Evolutionary conservation across 2,329 filamentous ascomycete genomes (phyloP), one percentile per base, ranked within the genome.

Genomic region (Alternaria sp.): DNA sequence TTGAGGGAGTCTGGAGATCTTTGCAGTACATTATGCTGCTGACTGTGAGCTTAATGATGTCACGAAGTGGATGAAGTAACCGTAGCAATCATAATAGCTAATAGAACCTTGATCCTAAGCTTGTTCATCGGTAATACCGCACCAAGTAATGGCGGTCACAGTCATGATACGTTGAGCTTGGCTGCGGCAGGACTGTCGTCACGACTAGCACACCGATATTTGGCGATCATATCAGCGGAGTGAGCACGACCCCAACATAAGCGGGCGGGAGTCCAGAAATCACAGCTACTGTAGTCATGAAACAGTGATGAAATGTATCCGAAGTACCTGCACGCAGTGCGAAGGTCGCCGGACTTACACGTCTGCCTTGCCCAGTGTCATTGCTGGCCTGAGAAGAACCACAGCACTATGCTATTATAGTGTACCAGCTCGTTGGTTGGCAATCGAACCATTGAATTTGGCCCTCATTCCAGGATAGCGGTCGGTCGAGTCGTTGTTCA

Each of bases 381-480:
- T 27, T 41, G 53, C 34, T 60, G 20, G 53, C 53, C 58, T 59
- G 11, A 27, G 32, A 34, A 48, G 18, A 48, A 54, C 34, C 38
- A 52, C 51, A 30, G 30, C 60, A 40, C 46, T 63, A 49, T 44
- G 27, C n/a, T 36, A 44, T 22, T 45, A 30, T 48, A 50, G 51
- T 44, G 22, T 48, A 38, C 32, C 18, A 40, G 32, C 32, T 62
- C 27, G 46, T 38, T 48, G 48, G 34, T 52, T 32, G 34, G 25
- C 27, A 36, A 53, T 52, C 16, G 30, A 34, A 43, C 45, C 53
- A 52, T 32, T 62, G 28, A 41, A 49, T 64, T 62, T 43, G 52
- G 59, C 56, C 62, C 62, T 62, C 53, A 20, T 25, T 46, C 32
- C 56, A 55, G 46, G 44, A 57, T 8, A 36, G 28, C 40, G 49